phyloP scores from a whole-genome alignment of 2,329 filamentous ascomycete species.

The Cercospora nicotianae region DNA sequence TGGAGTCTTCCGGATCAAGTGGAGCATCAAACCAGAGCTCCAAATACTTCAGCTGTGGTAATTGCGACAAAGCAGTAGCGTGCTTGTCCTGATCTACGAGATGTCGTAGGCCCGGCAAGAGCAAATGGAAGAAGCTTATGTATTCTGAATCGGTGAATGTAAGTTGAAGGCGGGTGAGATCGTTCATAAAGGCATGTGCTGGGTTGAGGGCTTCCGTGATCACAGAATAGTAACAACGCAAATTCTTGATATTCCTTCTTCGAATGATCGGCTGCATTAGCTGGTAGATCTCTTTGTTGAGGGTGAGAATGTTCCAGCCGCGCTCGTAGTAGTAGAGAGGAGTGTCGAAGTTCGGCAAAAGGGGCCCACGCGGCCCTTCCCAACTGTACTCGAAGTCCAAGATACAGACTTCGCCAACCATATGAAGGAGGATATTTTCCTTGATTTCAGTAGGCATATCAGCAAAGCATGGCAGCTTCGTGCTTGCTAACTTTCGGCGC shows the following conservation, averaged over 20 bases:
- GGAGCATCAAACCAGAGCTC: not conserved
- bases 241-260: not conserved
- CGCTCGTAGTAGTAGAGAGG: not conserved
- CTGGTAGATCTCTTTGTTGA: not conserved
- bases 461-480: not conserved
- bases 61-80: not conserved
- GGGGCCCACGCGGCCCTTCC: not conserved
- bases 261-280: not conserved
- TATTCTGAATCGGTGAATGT: not conserved
- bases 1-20: not conserved
- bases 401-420: not conserved
- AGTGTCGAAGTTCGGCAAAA: not conserved
- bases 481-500: not conserved
- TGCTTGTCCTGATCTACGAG: not conserved
- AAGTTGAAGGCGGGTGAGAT: not conserved
- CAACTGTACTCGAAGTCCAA: not conserved
- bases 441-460: not conserved
- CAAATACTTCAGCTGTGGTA: not conserved
- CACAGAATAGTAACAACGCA: not conserved
- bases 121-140: not conserved
- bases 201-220: not conserved
- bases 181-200: not conserved
- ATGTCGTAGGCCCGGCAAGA: not conserved
- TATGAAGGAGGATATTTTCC: not conserved
- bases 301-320: not conserved